Base-by-base conservation (phyloP, 2,329 filamentous ascomycete genomes). In the Colletotrichum limetticola region DNA sequence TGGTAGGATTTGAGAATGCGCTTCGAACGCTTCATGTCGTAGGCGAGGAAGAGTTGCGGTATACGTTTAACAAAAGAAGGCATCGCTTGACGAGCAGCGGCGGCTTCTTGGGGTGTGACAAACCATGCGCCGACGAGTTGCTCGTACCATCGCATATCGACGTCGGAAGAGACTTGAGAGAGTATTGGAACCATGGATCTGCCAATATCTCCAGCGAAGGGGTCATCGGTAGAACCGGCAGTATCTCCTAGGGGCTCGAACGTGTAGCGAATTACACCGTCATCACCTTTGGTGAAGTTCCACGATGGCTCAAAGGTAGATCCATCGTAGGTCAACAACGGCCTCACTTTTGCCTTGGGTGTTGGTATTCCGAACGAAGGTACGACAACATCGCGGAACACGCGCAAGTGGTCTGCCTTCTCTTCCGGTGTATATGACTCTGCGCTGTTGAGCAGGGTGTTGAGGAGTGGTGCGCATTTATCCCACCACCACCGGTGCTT, bases 1-100 rank as follows among this genome's bases (percentile, higher is more conserved):
- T 76, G 77, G 8, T 78, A 78, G 1, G 75, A 76, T 16, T 78
- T 78, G 62, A 78, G 74, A 2, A 61, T 37, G 11, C 74, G 69
- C n/a, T 75, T 71, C 0, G 74, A 72, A 7, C 74, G 68, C 11
- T 75, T 74, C 42, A 78, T 75, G 14, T 78, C 76, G 55, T 74
- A 77, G 6, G 75, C 76, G 6, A 78, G 69, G 46, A 78, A 77
- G 4, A 76, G 71, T 8, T 76, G 76, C 2, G 76, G 76, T 2
- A 78, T 72, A 19, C 72, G 76, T 16, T 52, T 26, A 6, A 71
- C 4, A 28, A 58, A 57, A 6, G 49, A 2, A 22, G 68, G 68
- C 64, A 68, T 58, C 12, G 56, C 52, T 19, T 28, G 28, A 1
- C 68, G 65, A 22, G 68, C 64, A 6, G 35, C 1, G 1, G 19